Base-by-base conservation (phyloP, 176 grass and related monocot species). In the Olyra latifolia region DNA sequence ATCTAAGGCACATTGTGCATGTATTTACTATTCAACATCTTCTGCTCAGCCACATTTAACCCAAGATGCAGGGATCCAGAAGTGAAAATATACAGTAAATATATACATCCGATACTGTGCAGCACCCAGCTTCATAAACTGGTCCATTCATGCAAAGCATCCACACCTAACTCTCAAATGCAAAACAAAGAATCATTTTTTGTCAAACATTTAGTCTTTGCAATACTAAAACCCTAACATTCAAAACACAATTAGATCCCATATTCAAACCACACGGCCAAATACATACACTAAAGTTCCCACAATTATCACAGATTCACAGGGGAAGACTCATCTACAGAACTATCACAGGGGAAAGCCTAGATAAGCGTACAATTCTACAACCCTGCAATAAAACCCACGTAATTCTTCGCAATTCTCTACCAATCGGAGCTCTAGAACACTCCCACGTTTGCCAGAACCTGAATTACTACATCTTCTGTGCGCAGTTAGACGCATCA, bases 201-300 rank as follows among this genome's bases (percentile, higher is more conserved):
- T 71, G 35, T 23, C 32, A 47, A 13, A 38, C n/a, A 58, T 56
- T 55, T 56, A 23, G 55, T 16, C 24, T 53, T 61, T 3, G 19
- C 53, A 62, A 76, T 16, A 62, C 42, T 69, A 43, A 29, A 82
- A 52, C 63, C 30, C 41, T 76, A 82, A 72, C 14, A 82, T 71
- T 73, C 45, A 35, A 1, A 29, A 66, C 56, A 70, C 29, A 54
- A 82, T 5, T 35, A 77, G 40, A 83, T 77, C 58, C 56, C 45
- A 71, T 61, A 70, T 62, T 63, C 23, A 63, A 67, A 52, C 24
- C 24, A 16, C 17, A 50, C 45, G 46, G 42, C 25, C 22, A 57
- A 39, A 14, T 35, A 48, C 17, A 52, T 40, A 6, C 61, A 74
- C n/a, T 20, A 46, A 73, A 39, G 48, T 4, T 28, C 40, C 8